A percentile compares a stretch with the other conserved stretches of the same genome.
Evolutionary conservation across 2,329 filamentous ascomycete genomes (phyloP).

Genomic region (Penicillium freii): DNA sequence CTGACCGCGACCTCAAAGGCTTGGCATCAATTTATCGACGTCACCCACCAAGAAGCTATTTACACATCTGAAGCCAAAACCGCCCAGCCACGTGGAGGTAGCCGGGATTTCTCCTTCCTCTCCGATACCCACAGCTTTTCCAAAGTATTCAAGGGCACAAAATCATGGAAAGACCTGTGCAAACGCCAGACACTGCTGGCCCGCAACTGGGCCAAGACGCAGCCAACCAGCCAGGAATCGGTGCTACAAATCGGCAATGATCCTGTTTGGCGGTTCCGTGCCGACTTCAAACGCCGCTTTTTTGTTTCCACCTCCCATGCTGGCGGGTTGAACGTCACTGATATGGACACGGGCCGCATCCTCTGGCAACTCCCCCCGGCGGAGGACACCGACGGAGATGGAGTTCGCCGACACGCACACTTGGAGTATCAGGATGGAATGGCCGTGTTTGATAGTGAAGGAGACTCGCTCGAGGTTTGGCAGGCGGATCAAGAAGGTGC

Average conservation of each 20-base stretch:
- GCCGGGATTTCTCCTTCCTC: conserved; percentile 35
- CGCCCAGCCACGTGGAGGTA: conserved; percentile 22
- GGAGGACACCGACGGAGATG: conserved; percentile 25
- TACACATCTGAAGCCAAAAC: conserved; percentile 39
- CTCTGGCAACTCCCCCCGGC: conserved; percentile 41
- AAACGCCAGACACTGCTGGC: conserved; percentile 41
- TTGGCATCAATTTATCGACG: conserved; percentile 46
- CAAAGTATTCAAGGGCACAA: conserved; percentile 34
- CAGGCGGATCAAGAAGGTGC: conserved; percentile 37
- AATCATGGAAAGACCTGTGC: conserved; percentile 48
- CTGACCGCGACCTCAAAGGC: conserved; percentile 36
- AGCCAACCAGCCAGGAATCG: conserved; percentile 39
- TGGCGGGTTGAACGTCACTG: conserved; percentile 48
- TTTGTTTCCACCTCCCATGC: conserved; percentile 47
- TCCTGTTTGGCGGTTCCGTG: conserved; percentile 48
- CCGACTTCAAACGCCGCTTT: conserved; percentile 49
- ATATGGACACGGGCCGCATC: conserved; percentile 46
- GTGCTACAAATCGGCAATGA: conserved; percentile 43
- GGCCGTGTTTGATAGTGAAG: conserved; percentile 47
- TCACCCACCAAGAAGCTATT: conserved; percentile 44
- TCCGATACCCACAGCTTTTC: conserved; percentile 29
- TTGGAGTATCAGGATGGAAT: conserved; percentile 50
- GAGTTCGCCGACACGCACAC: conserved; percentile 47
- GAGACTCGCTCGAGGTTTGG: conserved; percentile 49
- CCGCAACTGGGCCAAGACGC: conserved; percentile 38